These are phyloP conservation scores for Xylaria flabelliformis DNA, from an alignment of 495 filamentous ascomycete species.

Conservation along the genomic window DNA sequence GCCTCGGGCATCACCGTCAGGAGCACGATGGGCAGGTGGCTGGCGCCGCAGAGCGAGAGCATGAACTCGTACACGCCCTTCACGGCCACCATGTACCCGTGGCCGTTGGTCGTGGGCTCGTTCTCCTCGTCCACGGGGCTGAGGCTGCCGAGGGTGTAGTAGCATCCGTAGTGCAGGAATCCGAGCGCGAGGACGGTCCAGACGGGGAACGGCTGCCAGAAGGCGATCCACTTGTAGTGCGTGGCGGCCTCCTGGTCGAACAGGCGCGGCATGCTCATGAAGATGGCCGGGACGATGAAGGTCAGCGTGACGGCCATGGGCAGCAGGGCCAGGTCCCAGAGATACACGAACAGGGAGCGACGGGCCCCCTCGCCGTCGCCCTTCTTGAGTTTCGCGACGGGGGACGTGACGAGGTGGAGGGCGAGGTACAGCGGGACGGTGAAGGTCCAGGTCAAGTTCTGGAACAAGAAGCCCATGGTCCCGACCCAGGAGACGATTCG, in stretches of 20 bases:
- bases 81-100: constrained; percentile 47
- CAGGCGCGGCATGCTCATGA: constrained; percentile 61
- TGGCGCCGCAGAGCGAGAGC: constrained; percentile 53
- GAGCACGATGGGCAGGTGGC: constrained; percentile 49
- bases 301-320: constrained; percentile 56
- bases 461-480: constrained; percentile 59
- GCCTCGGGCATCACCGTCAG: constrained; percentile 51
- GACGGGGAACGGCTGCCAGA: constrained; percentile 67
- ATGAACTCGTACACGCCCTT: constrained; percentile 63
- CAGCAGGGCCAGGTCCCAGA: constrained; percentile 53
- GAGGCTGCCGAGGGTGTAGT: constrained; percentile 34
- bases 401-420: constrained; percentile 61
- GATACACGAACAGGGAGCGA: constrained; percentile 52
- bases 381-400: constrained; percentile 45
- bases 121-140: constrained; percentile 37
- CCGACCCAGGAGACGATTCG: constrained; percentile 59
- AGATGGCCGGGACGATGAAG: constrained; percentile 57
- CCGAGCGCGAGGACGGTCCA: constrained; percentile 48
- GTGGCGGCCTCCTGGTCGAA: constrained; percentile 49
- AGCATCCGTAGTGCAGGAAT: constrained; percentile 41
- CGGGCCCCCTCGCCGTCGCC: constrained; percentile 50
- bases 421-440: constrained; percentile 59
- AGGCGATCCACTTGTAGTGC: constrained; percentile 63
- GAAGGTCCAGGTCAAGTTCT: constrained; percentile 61
- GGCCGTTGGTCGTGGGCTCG: constrained; percentile 30